Conservation (phyloP, 2,329 filamentous ascomycete species). For the Fusarium musae region DNA sequence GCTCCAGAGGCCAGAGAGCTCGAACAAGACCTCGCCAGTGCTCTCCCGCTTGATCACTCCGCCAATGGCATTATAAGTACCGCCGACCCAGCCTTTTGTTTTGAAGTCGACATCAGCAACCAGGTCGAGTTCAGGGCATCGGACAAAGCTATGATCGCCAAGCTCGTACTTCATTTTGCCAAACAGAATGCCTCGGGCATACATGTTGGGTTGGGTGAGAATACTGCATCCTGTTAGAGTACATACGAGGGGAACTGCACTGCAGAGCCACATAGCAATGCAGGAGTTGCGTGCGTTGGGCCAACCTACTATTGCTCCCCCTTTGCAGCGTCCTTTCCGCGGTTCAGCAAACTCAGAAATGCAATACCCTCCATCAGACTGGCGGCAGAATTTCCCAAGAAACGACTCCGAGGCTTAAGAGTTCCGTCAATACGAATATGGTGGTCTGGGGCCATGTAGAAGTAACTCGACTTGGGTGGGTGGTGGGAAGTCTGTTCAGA, state of each 20-base stretch:
- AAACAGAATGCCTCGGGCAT: slow-evolving; percentile 94
- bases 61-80: slow-evolving; percentile 95
- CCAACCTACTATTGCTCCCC: slow-evolving; percentile 86
- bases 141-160: slow-evolving; percentile 92
- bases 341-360: slow-evolving; percentile 83
- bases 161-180: slow-evolving; percentile 99
- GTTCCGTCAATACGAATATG: slow-evolving; percentile 95
- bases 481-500: slow-evolving; percentile 98
- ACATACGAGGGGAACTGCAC: not conserved
- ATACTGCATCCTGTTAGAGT: slow-evolving; percentile 65
- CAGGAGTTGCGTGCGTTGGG: not conserved
- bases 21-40: slow-evolving; percentile 87
- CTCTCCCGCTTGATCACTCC: slow-evolving; percentile 89
- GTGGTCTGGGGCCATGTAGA: slow-evolving; percentile 96
- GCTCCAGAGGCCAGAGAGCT: slow-evolving; percentile 92
- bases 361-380: slow-evolving; percentile 99
- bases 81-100: slow-evolving; percentile 96
- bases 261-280: not conserved
- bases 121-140: slow-evolving; percentile 88
- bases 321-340: slow-evolving; percentile 70
- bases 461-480: slow-evolving; percentile 98
- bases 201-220: slow-evolving; percentile 98
- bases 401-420: slow-evolving; percentile 92
- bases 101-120: slow-evolving; percentile 97
- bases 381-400: slow-evolving; percentile 95